These are phyloP conservation scores for Eucalyptus viminalis DNA, from an alignment of 345 rosid species.

Conservation along the genomic window DNA sequence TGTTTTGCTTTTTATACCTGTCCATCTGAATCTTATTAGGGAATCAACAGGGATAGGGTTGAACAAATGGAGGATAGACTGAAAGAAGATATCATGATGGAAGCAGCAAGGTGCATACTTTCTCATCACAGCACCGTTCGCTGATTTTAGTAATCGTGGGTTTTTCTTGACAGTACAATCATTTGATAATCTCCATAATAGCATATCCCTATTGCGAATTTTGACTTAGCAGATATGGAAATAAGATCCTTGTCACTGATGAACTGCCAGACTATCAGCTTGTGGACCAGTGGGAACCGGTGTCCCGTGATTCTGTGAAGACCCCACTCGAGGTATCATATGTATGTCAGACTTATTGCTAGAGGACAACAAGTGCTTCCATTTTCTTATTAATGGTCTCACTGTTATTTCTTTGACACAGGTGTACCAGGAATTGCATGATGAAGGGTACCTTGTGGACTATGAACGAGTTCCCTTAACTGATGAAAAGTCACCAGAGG, in stretches of 20 bases:
- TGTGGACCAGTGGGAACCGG: conserved; percentile 99
- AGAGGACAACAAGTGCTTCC: background rate
- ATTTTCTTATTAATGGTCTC: background rate
- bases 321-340: conserved; percentile 72
- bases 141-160: background rate
- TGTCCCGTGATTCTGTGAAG: conserved; percentile 78
- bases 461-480: conserved; percentile 97
- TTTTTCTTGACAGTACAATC: background rate
- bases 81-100: conserved; percentile 82
- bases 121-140: background rate
- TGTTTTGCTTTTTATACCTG: background rate
- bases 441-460: conserved; percentile 75
- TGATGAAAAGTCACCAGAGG: conserved; percentile 95
- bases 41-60: conserved; percentile 81
- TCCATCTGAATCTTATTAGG: conserved; percentile 22
- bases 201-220: conserved; percentile 1
- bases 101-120: conserved; percentile 65
- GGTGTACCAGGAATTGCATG: conserved; percentile 85
- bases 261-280: conserved; percentile 98
- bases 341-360: background rate
- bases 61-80: conserved; percentile 95
- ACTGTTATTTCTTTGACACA: conserved; percentile 12
- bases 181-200: background rate
- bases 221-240: conserved; percentile 67
- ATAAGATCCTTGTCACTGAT: conserved; percentile 97